These are phyloP conservation scores for Boletus patriciae DNA, from an alignment of 768 basidiomycete genomes.

Conservation along the genomic window DNA sequence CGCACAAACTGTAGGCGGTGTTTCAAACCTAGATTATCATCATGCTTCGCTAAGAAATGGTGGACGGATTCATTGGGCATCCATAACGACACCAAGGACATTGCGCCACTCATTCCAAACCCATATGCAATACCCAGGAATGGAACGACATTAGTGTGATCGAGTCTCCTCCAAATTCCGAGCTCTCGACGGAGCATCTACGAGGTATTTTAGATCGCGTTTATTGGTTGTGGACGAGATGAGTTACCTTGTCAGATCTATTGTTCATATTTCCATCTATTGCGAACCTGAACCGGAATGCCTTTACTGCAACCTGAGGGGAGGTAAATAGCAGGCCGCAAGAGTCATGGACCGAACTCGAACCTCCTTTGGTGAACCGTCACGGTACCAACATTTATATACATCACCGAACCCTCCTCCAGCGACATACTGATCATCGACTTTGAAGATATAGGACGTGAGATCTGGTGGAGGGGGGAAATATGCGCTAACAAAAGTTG, in stretches of 20 bases:
- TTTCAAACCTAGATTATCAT: neutral
- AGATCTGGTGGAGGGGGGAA: slow-evolving; percentile 6
- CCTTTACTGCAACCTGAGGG: slow-evolving; percentile 22
- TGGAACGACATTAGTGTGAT: slow-evolving; percentile 27
- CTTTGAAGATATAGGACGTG: slow-evolving; percentile 2
- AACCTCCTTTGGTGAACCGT: slow-evolving; percentile 9
- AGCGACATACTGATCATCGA: neutral
- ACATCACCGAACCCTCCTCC: slow-evolving; percentile 20
- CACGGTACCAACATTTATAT: slow-evolving; percentile 7
- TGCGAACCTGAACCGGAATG: slow-evolving; percentile 2
- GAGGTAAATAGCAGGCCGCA: neutral
- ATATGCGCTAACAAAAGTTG: neutral
- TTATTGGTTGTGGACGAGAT: neutral
- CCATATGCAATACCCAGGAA: slow-evolving; percentile 27
- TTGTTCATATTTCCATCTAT: neutral
- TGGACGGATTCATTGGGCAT: slow-evolving; percentile 27
- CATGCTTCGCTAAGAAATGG: slow-evolving; percentile 14
- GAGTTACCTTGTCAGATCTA: neutral
- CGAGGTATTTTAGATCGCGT: neutral
- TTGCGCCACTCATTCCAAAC: slow-evolving; percentile 23
- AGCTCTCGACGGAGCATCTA: slow-evolving; percentile 30
- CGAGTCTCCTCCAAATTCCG: slow-evolving; percentile 19
- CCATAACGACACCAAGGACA: slow-evolving; percentile 33
- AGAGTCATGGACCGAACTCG: neutral
- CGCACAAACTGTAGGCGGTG: slow-evolving; percentile 15